Base-by-base conservation (phyloP, 495 filamentous ascomycete genomes). In the Neurospora sp. region DNA sequence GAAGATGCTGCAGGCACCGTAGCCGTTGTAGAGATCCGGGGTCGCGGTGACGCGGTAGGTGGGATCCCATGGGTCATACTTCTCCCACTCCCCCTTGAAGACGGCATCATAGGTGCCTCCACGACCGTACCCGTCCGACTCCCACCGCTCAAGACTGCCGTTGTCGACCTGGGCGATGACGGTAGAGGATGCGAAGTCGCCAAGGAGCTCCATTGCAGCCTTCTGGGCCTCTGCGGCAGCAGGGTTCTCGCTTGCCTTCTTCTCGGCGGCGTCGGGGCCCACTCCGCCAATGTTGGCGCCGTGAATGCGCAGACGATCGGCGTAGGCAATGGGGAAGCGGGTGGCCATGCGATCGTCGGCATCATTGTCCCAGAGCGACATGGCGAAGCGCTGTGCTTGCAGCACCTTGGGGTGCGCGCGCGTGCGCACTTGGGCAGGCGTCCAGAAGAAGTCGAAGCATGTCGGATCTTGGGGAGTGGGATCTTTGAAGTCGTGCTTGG, bases 371-470 rank as follows among this genome's bases (percentile, higher is more conserved):
- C 94, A 97, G 70, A 93, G 85, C 27, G 87, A 88, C 87, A 96
- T 93, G 72, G 95, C 86, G 77, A 94, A 96, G 16, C 86, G 85
- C 81, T 97, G 93, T 0, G 93, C 86, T 70, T 86, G 83, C 27
- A 97, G 84, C 75, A 97, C 81, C 75, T 91, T 89, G 23, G 92
- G 88, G 78, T 97, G 91, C 0, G 90, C 88, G 48, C 94, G 89
- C 38, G 94, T 93, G 74, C 90, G 88, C 48, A 93, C 86, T 81
- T 97, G 94, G 3, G 91, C 86, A 9, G 92, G 92, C 2, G 92
- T 91, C 94, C 94, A 97, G 85, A 97, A 97, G 46, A 97, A 88
- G 82, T 97, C 94, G 81, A 92, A 97, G 16, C 96, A 95, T 35
- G 93, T 91, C 0, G 94, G 94, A 78, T 84, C 77, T 75, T 85